These are phyloP conservation scores for bread wheat (Triticum aestivum) DNA, from an alignment of 176 grass and related monocot genomes.

Conservation along the genomic window IWGSC_CS_RefSeq_v2.1 NC_057804.1:77502095-77502594, in stretches of 20 bases:
- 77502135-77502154: slow-evolving; percentile 87
- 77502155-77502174: slow-evolving; percentile 75
- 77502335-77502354: slow-evolving; percentile 84
- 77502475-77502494: slow-evolving; percentile 81
- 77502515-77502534: slow-evolving; percentile 60
- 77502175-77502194: slow-evolving; percentile 85
- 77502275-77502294: slow-evolving; percentile 84
- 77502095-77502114: slow-evolving; percentile 92
- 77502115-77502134: slow-evolving; percentile 89
- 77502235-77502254: slow-evolving; percentile 85
- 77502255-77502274: slow-evolving; percentile 69
- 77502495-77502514: slow-evolving; percentile 76
- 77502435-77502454: slow-evolving; percentile 47
- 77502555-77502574: slow-evolving; percentile 78
- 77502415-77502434: slow-evolving; percentile 76
- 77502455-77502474: slow-evolving; percentile 51
- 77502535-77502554: slow-evolving; percentile 84
- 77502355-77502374: slow-evolving; percentile 81
- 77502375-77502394: slow-evolving; percentile 83
- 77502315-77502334: slow-evolving; percentile 78
- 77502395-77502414: slow-evolving; percentile 78
- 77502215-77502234: slow-evolving; percentile 78
- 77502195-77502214: slow-evolving; percentile 68
- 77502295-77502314: slow-evolving; percentile 63
- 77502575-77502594: slow-evolving; percentile 82